phyloP scores from a whole-genome alignment of 129 eudicot species.

The Escallonia herrerae region DNA sequence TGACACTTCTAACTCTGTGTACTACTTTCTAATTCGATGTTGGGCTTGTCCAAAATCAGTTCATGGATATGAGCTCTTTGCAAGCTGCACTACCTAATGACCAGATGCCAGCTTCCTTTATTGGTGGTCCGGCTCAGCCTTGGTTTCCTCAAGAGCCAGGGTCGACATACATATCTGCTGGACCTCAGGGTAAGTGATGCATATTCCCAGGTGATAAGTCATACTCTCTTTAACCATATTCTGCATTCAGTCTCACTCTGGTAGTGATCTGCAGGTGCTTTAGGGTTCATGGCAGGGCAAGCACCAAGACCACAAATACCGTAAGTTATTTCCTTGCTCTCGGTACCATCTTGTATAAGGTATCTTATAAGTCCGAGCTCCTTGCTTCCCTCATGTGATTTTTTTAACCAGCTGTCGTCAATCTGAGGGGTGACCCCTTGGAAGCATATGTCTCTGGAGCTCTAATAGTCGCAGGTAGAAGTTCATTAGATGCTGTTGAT shows the following conservation, averaged over 20 bases:
- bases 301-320: constrained; percentile 49
- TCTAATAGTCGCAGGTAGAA: not conserved
- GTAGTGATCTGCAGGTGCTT: constrained; percentile 44
- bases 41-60: constrained; percentile 37
- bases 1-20: not conserved
- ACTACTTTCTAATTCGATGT: not conserved
- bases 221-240: not conserved
- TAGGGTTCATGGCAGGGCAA: constrained; percentile 46
- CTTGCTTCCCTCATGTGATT: too few relatives aligned
- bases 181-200: constrained; percentile 35
- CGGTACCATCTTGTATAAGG: not conserved
- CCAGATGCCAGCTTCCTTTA: constrained; percentile 27
- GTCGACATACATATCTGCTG: constrained; percentile 34
- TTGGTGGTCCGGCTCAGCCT: constrained; percentile 33
- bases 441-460: too few relatives aligned
- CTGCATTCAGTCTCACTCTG: constrained; percentile 5
- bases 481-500: not conserved
- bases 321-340: constrained; percentile 41
- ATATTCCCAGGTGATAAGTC: not conserved
- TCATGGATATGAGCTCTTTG: constrained; percentile 74
- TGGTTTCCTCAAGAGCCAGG: constrained; percentile 60
- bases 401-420: not conserved
- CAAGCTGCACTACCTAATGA: constrained; percentile 62
- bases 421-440: not conserved
- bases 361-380: too few relatives aligned